Evolutionary conservation across 495 filamentous ascomycete genomes (phyloP), one percentile per base, ranked within the genome.

Genomic region (Penicillium daleae): DNA sequence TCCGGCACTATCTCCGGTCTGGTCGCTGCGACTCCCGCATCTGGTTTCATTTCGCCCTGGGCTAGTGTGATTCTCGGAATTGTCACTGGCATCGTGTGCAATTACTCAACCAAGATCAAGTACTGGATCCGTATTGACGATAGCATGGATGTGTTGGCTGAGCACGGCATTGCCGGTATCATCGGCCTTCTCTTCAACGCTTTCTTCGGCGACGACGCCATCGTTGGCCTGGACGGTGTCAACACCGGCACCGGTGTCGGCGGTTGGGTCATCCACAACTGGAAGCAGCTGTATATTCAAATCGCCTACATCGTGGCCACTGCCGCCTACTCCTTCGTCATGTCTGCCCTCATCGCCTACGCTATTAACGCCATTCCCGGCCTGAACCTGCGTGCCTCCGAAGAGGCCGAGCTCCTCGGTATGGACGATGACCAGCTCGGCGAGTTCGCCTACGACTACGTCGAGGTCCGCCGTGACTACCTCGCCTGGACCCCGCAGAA

Each of bases 391-490:
- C 91, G 95, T 49, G 95, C 95, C 12, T 91, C 88, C 33, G 92
- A 96, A 69, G 91, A 99, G 78, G 95, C 96, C n/a, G 95, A 99
- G 76, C 85, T 99, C 21, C 86, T 98, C 55, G 95, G 95, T 59
- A 97, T 98, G 93, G 95, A 99, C 68, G 96, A 98, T 74, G 95
- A 99, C 79, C 95, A 99, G 73, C 89, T 97, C 35, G 95, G 95
- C 71, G 95, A 99, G 77, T 99, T 99, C 72, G 96, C 95, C 7
- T 99, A 99, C 80, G 95, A 99, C 77, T 99, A 99, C 75, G 95
- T 99, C 67, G 95, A 99, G 82, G 95, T 99, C 62, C 89, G 95
- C 60, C 87, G 95, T 62, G 95, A 99, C 74, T 99, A 97, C 81
- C 86, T 97, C 17, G 95, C 95, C 49, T 99, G 95, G 95, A 97